Evolutionary conservation across 2,329 filamentous ascomycete species (phyloP), one percentile per base, ranked within the genome.

Genomic region (Curvularia lunata): DNA sequence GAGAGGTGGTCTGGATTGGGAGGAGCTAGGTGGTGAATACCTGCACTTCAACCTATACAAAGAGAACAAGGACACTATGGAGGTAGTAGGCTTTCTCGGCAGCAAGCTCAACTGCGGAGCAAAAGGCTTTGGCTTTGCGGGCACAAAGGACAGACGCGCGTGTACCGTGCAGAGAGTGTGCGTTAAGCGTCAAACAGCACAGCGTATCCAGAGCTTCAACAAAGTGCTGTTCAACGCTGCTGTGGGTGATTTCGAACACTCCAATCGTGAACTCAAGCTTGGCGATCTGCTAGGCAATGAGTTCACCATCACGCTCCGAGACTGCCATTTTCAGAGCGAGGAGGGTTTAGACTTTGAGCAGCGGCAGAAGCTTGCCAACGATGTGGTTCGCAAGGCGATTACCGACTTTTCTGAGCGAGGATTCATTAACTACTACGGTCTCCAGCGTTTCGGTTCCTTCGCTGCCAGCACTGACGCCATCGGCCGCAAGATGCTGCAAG

Each of bases 31-130:
- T n/a, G 91, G 90, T 18, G 89, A 92, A 48, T 95, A 91, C 75
- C 80, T 97, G 13, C 92, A 97, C 75, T 96, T 97, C 75, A 94
- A 91, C 0, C 82, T 97, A 50, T 96, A 94, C 85, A 97, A 97
- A 79, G 93, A 97, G 79, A 97, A 97, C 79, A 93, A 94, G 73
- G 93, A 97, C 73, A 97, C 93, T 1, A 96, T 97, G 91, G 93
- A 97, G 68, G 89, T 91, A 0, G 83, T 96, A 52, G 88, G 86
- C 52, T 91, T 90, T 69, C 84, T 97, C 40, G 86, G 88, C 1
- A 89, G 89, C 42, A 84, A 89, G 63, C 79, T 96, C 62, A 90
- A 89, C 71, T 81, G 91, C 63, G 84, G 84, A 40, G 73, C 83
- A 3, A 92, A 91, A 73, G 83, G 85, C 25, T 90, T 93, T 66